Base-by-base conservation (phyloP, 805 yeast genomes). In the Wickerhamomyces sydowiorum region DNA sequence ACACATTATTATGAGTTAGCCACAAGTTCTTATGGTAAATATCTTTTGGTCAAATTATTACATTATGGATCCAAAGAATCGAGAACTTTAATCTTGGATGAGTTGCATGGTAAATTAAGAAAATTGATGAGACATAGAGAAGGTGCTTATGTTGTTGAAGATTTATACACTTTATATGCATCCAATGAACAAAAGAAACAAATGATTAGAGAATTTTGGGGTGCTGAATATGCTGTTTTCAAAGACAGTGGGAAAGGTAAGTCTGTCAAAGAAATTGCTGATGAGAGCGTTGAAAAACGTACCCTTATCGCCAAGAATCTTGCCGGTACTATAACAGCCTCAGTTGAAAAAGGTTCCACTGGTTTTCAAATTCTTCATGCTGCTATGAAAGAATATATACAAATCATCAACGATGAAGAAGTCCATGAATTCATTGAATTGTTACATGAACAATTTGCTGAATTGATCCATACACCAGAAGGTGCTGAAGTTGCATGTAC, bases 61-160 rank as follows among this genome's bases (percentile, higher is more conserved):
- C 96, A 90, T 65, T 91, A 91, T 64, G 99, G 99, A 7, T 76
- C 91, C 7, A 87, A 82, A 58, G 81, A 82, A 24, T 79, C 90
- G 1, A 76, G 96, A 55, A 83, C 79, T 41, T 52, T 78, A 29
- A 83, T 91, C 43, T 73, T 90, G 43, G 75, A 82, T 57, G 96
- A 89, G 66, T 73, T 91, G 51, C 96, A 89, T 58, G 99, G 99
- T 38, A 82, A 82, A 54, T 76, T 87, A 56, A 76, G 96, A 62
- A 91, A 88, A 65, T 71, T 91, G 44, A 88, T 91, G 93, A 81
- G 95, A 71, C 97, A 91, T 67, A 83, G 86, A 68, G 98, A 91
- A 72, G 99, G 97, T 66, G 98, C 98, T 13, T 89, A 91, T 57
- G 98, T 91, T 31, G 89, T 90, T 50, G 98, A 91, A 66, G 99